These are phyloP conservation scores for Apiotrichum sp. DNA, from an alignment of 1,284 basidiomycete genomes.

Conservation along the genomic window DNA sequence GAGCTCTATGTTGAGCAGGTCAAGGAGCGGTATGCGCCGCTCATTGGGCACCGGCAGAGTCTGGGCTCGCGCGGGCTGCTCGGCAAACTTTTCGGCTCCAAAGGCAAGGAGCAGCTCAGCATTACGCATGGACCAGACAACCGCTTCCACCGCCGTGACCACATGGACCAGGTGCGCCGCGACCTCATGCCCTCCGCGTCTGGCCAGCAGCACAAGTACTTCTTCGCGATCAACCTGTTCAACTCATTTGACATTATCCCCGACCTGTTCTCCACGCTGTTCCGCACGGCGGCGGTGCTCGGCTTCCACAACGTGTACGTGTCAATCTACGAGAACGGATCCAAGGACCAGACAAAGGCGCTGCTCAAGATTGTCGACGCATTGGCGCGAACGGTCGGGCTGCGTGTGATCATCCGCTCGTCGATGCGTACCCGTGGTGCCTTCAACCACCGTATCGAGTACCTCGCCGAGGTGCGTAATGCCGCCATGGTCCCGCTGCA, in stretches of 20 bases:
- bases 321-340: slow-evolving; percentile 96
- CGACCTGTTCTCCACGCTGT: slow-evolving; percentile 91
- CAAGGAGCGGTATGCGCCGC: slow-evolving; percentile 69
- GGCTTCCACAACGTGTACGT: slow-evolving; percentile 95
- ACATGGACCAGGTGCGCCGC: slow-evolving; percentile 39
- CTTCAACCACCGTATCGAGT: slow-evolving; percentile 98
- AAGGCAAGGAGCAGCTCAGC: slow-evolving; percentile 25
- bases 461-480: slow-evolving; percentile 93
- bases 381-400: slow-evolving; percentile 74
- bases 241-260: slow-evolving; percentile 98
- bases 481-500: slow-evolving; percentile 86
- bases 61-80: slow-evolving; percentile 54
- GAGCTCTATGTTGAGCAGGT: slow-evolving; percentile 76
- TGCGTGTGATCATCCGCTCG: slow-evolving; percentile 84
- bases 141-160: slow-evolving; percentile 47
- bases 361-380: slow-evolving; percentile 87
- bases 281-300: slow-evolving; percentile 77
- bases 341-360: slow-evolving; percentile 91
- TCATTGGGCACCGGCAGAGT: slow-evolving; percentile 68
- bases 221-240: slow-evolving; percentile 95
- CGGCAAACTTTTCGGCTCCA: slow-evolving; percentile 17
- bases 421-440: slow-evolving; percentile 82
- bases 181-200: slow-evolving; percentile 36
- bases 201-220: slow-evolving; percentile 73
- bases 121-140: slow-evolving; percentile 14